These are phyloP conservation scores for Tetrapyrgos nigripes DNA, from an alignment of 1,284 basidiomycete species.

Conservation along the genomic window DNA sequence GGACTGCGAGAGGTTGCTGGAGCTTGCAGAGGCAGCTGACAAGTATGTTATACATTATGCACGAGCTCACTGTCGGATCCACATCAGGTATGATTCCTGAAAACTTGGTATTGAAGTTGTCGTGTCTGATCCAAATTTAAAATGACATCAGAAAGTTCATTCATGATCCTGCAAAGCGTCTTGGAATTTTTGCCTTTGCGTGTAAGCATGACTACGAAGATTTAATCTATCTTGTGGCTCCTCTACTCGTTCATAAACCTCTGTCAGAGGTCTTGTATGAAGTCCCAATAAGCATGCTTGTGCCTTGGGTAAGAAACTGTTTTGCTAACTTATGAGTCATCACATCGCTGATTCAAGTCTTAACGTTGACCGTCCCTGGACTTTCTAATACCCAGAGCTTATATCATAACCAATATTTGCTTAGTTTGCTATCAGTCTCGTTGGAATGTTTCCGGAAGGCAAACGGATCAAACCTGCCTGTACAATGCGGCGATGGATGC, in stretches of 20 bases:
- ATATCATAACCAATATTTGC: too few relatives aligned
- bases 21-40: slow-evolving; percentile 6
- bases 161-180: neutral
- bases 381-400: too few relatives aligned
- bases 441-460: too few relatives aligned
- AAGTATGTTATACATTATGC: neutral
- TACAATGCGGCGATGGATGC: too few relatives aligned
- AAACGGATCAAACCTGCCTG: too few relatives aligned
- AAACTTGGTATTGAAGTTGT: neutral
- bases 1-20: neutral
- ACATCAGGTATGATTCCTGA: neutral
- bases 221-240: slow-evolving; percentile 26
- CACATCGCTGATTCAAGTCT: too few relatives aligned
- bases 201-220: slow-evolving; percentile 31
- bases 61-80: neutral
- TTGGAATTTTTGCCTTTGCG: slow-evolving; percentile 26
- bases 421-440: too few relatives aligned
- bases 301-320: slow-evolving; percentile 32
- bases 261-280: slow-evolving; percentile 22
- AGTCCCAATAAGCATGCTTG: slow-evolving; percentile 25
- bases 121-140: neutral
- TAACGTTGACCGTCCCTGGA: too few relatives aligned
- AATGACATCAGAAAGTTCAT: neutral
- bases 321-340: too few relatives aligned
- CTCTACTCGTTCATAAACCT: slow-evolving; percentile 25